A percentile compares a stretch with the other conserved stretches of the same genome.
Evolutionary conservation across 495 filamentous ascomycete genomes (phyloP).

Genomic region (Penicillium waksmanii): DNA sequence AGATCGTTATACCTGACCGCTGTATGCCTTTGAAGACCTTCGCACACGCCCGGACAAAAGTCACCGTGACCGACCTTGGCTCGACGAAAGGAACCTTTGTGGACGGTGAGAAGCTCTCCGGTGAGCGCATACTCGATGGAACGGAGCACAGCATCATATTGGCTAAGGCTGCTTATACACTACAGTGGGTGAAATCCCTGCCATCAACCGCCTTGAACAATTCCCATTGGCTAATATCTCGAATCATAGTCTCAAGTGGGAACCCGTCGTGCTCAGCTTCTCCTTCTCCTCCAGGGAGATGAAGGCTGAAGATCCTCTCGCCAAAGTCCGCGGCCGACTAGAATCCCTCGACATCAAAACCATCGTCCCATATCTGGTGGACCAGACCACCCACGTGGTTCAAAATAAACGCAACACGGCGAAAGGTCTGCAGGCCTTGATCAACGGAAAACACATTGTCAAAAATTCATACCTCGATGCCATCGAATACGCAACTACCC

Average conservation of each 20-base stretch:
- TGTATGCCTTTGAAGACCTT: slow-evolving; percentile 32
- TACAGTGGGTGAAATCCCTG: slow-evolving; percentile 43
- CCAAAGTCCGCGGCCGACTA: slow-evolving; percentile 61
- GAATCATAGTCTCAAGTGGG: slow-evolving; percentile 74
- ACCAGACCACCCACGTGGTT: slow-evolving; percentile 82
- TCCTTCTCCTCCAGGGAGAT: slow-evolving; percentile 77
- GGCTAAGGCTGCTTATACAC: slow-evolving; percentile 37
- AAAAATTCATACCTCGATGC: slow-evolving; percentile 74
- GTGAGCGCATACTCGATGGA: slow-evolving; percentile 50
- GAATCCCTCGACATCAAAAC: slow-evolving; percentile 89
- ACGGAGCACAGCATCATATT: slow-evolving; percentile 61
- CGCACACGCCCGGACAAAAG: slow-evolving; percentile 61
- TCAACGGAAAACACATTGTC: slow-evolving; percentile 82
- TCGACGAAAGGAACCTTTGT: slow-evolving; percentile 81
- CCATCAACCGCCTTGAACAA: not conserved
- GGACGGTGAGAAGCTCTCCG: slow-evolving; percentile 69
- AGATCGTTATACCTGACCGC: slow-evolving; percentile 19
- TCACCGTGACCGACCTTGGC: slow-evolving; percentile 69
- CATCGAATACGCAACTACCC: slow-evolving; percentile 66
- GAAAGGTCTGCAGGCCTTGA: slow-evolving; percentile 83
- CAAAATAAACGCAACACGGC: slow-evolving; percentile 88
- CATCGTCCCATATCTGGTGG: slow-evolving; percentile 67
- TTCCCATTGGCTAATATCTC: not conserved
- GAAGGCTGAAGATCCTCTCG: slow-evolving; percentile 68
- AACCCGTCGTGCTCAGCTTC: slow-evolving; percentile 78